Base-by-base conservation (phyloP, 2,329 filamentous ascomycete genomes). In the Aspergillus fumigatus region DNA sequence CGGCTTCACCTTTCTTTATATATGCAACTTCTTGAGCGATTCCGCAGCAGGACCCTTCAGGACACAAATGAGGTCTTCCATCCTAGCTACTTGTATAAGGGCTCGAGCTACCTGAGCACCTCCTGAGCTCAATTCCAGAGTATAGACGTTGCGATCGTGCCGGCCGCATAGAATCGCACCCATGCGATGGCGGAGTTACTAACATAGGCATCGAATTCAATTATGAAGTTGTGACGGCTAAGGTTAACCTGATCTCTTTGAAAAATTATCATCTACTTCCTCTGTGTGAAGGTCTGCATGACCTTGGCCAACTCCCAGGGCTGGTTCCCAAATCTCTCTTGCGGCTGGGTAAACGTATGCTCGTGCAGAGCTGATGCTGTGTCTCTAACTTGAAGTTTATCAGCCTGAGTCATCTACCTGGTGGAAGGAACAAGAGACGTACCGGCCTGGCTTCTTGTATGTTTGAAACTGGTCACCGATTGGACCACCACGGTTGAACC, bases 131-230 rank as follows among this genome's bases (percentile, higher is more conserved):
- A 72, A 52, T 55, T 77, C 74, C 29, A 75, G 69, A 1, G 68
- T 71, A 59, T 72, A 76, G n/a, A 75, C 64, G 9, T 57, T 57
- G 6, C 55, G n/a, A 10, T 59, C 59, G 29, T 68, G 57, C 8
- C 73, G 59, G 7, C 66, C 63, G 14, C 65, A 61, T 11, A 67
- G 55, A 26, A 69, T 67, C 5, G 63, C 63, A 21, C 59, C 62
- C 59, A 75, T 1, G 65, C 67, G 11, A 77, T 59, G 2, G 74
- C 72, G 1, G 73, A 75, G 51, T 66, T 70, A 29, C 74, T 73
- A 8, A 75, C 64, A 45, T 72, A 75, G 14, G 68, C 69, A 27
- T 72, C 72, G 21, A 74, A 69, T 56, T 75, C 73, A 29, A 76
- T 60, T 17, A 76, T 55, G 27, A 1, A 74, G 58, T 8, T 60